Evolutionary conservation across 257 asterid species (phyloP).

Genomic region (Osmanthus fragrans): DNA sequence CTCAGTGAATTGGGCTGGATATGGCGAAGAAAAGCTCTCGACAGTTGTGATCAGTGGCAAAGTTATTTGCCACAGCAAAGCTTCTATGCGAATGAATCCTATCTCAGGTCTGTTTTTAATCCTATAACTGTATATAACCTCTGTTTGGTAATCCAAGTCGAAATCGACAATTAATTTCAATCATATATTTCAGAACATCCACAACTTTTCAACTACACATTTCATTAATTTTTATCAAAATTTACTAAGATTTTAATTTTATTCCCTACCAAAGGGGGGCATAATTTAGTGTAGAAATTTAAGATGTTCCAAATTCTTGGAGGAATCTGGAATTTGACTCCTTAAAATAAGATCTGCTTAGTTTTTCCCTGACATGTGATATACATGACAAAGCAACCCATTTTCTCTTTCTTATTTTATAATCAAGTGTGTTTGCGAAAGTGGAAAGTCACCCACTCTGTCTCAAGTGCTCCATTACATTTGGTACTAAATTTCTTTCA

Average conservation of each 20-base stretch:
- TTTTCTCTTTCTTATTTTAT: neutral
- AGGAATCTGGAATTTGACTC: neutral
- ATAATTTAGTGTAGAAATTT: too few relatives aligned
- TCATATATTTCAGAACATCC: too few relatives aligned
- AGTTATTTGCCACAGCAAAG: slow-evolving; percentile 35
- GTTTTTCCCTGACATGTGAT: neutral
- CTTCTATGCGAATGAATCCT: slow-evolving; percentile 29
- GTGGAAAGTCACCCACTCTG: neutral
- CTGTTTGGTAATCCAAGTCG: too few relatives aligned
- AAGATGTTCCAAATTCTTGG: neutral
- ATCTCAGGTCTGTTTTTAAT: slow-evolving; percentile 35
- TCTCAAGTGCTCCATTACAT: neutral
- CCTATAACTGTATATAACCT: too few relatives aligned
- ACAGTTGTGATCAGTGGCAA: slow-evolving; percentile 47
- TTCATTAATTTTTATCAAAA: too few relatives aligned
- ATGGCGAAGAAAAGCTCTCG: slow-evolving; percentile 85
- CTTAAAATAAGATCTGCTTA: too few relatives aligned
- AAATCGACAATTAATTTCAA: too few relatives aligned
- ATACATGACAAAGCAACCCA: neutral
- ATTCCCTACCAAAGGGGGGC: too few relatives aligned
- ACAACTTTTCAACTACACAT: too few relatives aligned
- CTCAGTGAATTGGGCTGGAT: slow-evolving; percentile 63
- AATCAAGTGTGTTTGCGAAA: too few relatives aligned
- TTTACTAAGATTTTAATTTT: too few relatives aligned
- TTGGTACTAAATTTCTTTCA: neutral